Evolutionary conservation across 805 yeast genomes (phyloP), one percentile per base, ranked within the genome.

Genomic region (Zygoascus flipseniorum): DNA sequence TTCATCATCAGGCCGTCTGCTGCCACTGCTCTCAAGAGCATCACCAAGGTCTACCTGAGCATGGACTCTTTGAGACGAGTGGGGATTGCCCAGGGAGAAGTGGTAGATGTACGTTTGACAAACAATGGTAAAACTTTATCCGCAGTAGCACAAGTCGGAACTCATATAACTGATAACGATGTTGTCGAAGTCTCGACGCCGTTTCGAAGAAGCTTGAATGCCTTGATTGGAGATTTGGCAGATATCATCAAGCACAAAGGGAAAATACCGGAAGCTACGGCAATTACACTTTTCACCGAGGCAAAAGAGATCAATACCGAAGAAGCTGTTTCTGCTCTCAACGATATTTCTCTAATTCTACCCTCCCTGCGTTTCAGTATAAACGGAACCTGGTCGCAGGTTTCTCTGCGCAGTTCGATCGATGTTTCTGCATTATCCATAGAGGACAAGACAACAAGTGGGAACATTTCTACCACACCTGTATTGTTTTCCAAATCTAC

Each of bases 221-320:
- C 76, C 1, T 55, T 76, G 4, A 65, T 77, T 5, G 85, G 85
- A 45, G 83, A 80, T 52, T 64, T 82, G 46, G 57, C 80, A 19
- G 70, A 70, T 31, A 58, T 92, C 0, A 62, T 64, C 11, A 82
- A 76, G 58, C 70, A 67, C 5, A 59, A 65, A 2, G 85, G 80
- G 53, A 39, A 47, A 18, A 88, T 89, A 2, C 67, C 65, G 2
- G 72, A 68, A 53, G 78, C 79, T 0, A 58, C 66, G 1, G 16
- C 13, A 11, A 35, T 35, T n/a, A 35, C 13, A n/a, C 39, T 35
- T 35, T 4, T n/a, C 8, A 13, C 16, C 8, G 39, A 35, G 16
- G 39, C 16, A 35, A 35, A n/a, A 10, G 39, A 35, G 13, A 35
- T 35, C 16, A n/a, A n/a, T 35, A n/a, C 16, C 5, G 39, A 35